phyloP scores from a whole-genome alignment of 2,329 filamentous ascomycete genomes.

The Penicillium frequentans region DNA sequence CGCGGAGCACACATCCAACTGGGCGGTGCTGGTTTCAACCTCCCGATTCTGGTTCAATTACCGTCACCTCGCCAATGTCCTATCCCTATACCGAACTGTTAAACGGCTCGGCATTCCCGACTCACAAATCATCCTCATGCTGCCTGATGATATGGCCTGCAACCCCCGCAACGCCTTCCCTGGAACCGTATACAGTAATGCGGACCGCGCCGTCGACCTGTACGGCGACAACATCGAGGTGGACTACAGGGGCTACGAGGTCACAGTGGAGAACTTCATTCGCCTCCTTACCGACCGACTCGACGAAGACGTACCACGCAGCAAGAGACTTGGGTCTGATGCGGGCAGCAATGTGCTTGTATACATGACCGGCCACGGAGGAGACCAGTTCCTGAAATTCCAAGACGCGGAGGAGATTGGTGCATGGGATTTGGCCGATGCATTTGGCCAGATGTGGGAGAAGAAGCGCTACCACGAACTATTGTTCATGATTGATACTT shows the following conservation, averaged over 20 bases:
- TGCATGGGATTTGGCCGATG: conserved; percentile 91
- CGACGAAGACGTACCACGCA: conserved; percentile 89
- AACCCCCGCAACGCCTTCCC: conserved; percentile 98
- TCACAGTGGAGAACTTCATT: conserved; percentile 99
- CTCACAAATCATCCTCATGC: conserved; percentile 98
- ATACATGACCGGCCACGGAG: conserved; percentile 98
- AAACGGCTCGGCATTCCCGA: conserved; percentile 97
- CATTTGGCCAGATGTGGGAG: conserved; percentile 99
- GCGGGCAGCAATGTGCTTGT: conserved; percentile 95
- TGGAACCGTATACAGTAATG: conserved; percentile 97
- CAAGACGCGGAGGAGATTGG: conserved; percentile 98
- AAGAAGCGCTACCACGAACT: conserved; percentile 99
- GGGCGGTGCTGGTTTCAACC: conserved; percentile 97
- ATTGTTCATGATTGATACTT: conserved; percentile 99
- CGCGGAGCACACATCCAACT: conserved; percentile 84
- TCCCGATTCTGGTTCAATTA: conserved; percentile 99
- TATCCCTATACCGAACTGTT: conserved; percentile 95
- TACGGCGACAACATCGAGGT: conserved; percentile 99
- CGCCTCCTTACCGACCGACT: conserved; percentile 90
- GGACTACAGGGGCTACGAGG: conserved; percentile 96
- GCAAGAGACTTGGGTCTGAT: conserved; percentile 90
- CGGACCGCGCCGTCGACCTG: conserved; percentile 89
- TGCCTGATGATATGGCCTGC: conserved; percentile 99
- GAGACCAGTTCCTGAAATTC: conserved; percentile 97
- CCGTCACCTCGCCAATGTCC: conserved; percentile 93